These are phyloP conservation scores for Cucurbita pepo DNA, from an alignment of 306 rosid species.

Conservation along the genomic window DNA sequence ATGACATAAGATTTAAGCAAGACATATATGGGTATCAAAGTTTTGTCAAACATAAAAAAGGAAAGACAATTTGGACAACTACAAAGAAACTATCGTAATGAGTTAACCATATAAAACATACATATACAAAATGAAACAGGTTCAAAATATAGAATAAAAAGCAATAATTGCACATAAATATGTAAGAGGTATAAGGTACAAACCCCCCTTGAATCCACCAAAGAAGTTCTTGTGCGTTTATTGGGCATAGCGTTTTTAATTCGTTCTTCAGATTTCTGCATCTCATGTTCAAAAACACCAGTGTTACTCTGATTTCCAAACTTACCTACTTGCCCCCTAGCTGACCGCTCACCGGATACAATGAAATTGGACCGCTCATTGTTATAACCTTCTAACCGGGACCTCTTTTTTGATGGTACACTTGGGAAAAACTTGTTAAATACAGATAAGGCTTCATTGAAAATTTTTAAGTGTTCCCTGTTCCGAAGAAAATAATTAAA, in stretches of 20 bases:
- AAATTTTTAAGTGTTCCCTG: constrained; percentile 65
- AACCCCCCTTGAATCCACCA: constrained; percentile 87
- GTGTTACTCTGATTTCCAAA: constrained; percentile 53
- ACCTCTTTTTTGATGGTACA: constrained; percentile 79
- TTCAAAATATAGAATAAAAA: background rate
- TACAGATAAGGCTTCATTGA: constrained; percentile 59
- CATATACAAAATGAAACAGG: background rate
- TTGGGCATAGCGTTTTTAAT: constrained; percentile 54
- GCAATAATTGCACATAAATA: background rate
- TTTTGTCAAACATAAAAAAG: background rate
- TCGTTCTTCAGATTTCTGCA: constrained; percentile 78
- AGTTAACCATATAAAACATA: background rate
- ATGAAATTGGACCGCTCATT: constrained; percentile 48
- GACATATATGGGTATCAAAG: background rate
- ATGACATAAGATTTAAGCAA: background rate
- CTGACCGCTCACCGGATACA: constrained; percentile 57
- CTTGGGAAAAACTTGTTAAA: constrained; percentile 74
- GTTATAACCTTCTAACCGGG: constrained; percentile 64
- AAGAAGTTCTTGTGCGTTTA: constrained; percentile 91
- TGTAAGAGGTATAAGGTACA: constrained; percentile 5
- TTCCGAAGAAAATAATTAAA: background rate
- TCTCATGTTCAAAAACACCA: constrained; percentile 76
- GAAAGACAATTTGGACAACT: background rate
- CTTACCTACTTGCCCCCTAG: constrained; percentile 52
- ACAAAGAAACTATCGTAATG: background rate